A percentile compares a stretch with the other conserved stretches of the same genome.
Evolutionary conservation across 108 stramenopile species (phyloP).

Genomic region (Phaeodactylum tricornutum): DNA sequence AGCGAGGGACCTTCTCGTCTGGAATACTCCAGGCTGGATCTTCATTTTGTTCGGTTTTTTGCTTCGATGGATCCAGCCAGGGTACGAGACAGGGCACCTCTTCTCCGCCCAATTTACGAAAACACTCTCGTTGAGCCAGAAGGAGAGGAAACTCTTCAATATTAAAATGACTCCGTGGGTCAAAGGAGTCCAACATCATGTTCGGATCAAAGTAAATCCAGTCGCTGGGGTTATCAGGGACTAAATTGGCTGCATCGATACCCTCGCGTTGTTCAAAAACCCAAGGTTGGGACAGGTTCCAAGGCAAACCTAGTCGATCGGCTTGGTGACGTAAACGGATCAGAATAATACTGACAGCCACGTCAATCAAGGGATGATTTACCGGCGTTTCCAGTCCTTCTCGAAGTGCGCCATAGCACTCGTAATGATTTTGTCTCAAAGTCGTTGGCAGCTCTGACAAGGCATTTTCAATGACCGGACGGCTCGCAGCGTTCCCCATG

Average conservation of each 20-base stretch:
- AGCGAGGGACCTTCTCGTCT: constrained; percentile 1
- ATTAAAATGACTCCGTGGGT: constrained; percentile 31
- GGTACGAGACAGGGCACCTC: too few relatives aligned
- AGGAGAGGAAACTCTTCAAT: constrained; percentile 12
- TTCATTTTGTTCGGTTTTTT: background rate
- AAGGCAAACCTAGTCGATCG: constrained; percentile 43
- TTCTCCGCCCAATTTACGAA: too few relatives aligned
- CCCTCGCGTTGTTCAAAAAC: constrained; percentile 21
- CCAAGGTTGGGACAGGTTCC: constrained; percentile 40
- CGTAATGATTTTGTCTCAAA: constrained; percentile 42
- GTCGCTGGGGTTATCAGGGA: constrained; percentile 60
- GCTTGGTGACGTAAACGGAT: constrained; percentile 61
- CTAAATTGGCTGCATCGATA: constrained; percentile 32
- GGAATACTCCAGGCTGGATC: background rate
- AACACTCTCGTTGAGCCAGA: background rate
- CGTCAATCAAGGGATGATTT: constrained; percentile 20
- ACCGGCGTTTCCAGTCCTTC: constrained; percentile 32
- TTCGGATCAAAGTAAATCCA: constrained; percentile 61
- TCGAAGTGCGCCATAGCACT: constrained; percentile 22
- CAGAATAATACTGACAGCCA: constrained; percentile 45
- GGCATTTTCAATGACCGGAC: constrained; percentile 46
- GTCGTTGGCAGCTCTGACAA: constrained; percentile 35
- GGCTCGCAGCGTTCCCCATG: constrained; percentile 3
- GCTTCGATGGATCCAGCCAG: too few relatives aligned
- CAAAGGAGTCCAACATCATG: constrained; percentile 24